Percentiles rank a stretch among this genome's conserved stretches.
phyloP scores from a whole-genome alignment of 805 yeast genomes.

The Jamesozyma spencerorum region DNA sequence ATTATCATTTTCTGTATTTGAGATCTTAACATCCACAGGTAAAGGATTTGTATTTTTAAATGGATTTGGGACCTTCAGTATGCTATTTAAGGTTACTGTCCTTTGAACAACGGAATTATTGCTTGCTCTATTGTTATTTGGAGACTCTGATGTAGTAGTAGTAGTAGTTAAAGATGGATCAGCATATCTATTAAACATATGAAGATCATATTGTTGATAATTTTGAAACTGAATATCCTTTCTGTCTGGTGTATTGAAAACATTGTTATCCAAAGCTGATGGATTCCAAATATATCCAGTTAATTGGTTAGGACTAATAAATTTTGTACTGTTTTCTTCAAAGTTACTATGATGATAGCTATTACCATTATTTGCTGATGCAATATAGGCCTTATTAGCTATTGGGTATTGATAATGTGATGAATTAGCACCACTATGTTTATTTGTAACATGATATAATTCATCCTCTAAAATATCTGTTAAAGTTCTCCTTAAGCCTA shows the following conservation, averaged over 20 bases:
- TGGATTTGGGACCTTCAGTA: constrained; percentile 13
- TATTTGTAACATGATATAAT: constrained; percentile 17
- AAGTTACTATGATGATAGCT: background rate
- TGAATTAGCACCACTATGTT: constrained; percentile 7
- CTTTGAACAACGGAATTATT: constrained; percentile 9
- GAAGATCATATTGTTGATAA: constrained; percentile 1
- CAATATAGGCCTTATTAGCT: constrained; percentile 4
- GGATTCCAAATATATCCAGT: background rate
- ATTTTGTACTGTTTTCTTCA: background rate
- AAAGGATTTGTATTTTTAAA: background rate
- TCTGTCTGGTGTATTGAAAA: background rate
- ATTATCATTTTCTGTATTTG: constrained; percentile 2
- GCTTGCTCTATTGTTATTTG: background rate
- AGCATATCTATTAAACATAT: constrained; percentile 26
- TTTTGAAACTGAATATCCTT: constrained; percentile 1
- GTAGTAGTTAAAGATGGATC: constrained; percentile 29
- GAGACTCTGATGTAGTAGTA: constrained; percentile 8
- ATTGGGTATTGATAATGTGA: constrained; percentile 4
- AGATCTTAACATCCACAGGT: constrained; percentile 13
- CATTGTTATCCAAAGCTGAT: background rate
- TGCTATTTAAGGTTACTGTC: constrained; percentile 22
- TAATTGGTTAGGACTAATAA: constrained; percentile 2
- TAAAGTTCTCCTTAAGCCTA: constrained; percentile 22
- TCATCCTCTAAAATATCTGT: constrained; percentile 31
- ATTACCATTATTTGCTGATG: background rate